Base-by-base conservation (phyloP, 805 yeast species). In the Saccharomycopsis sp. region DNA sequence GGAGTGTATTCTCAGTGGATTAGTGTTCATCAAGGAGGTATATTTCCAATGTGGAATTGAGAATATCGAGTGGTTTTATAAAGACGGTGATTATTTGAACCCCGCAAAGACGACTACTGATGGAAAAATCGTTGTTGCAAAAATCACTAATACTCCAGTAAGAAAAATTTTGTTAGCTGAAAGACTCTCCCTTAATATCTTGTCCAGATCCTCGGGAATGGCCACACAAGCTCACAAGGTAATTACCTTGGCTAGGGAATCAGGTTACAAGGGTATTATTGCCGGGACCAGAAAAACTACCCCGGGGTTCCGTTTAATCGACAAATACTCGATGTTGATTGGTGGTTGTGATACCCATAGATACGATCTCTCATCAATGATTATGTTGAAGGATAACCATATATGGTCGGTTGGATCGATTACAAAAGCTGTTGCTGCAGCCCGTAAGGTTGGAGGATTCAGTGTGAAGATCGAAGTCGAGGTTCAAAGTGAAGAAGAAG, bases 221-320 rank as follows among this genome's bases (percentile, higher is more conserved):
- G 96, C 97, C 8, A 87, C 96, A 0, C 83, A 83, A 60, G 83
- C 94, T 0, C 71, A 75, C 55, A 71, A 74, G 29, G 79, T 92
- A 2, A 74, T 84, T 56, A 67, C 72, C 3, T 70, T 81, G 59
- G 97, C 97, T 0, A 79, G 84, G 58, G 72, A 79, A 49, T 73
- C 79, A 2, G 94, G 96, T 0, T 93, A 83, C 68, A 74, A 74
- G 2, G 98, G 98, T 0, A 78, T 86, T 23, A 90, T 92, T 69
- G 97, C 98, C 0, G 98, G 97, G 3, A 92, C 98, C 1, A 81
- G 98, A 69, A 92, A 92, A 73, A 93, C 97, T n/a, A 93, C 98
- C 0, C 98, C 98, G 0, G 98, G 98, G 0, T 79, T 92, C 62
- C 82, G 98, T 67, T 76, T 85, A 50, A 73, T 93, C 59, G 98